Evolutionary conservation across 1,284 basidiomycete genomes (phyloP), one percentile per base, ranked within the genome.

Genomic region (Exobasidium cylindrosporum): DNA sequence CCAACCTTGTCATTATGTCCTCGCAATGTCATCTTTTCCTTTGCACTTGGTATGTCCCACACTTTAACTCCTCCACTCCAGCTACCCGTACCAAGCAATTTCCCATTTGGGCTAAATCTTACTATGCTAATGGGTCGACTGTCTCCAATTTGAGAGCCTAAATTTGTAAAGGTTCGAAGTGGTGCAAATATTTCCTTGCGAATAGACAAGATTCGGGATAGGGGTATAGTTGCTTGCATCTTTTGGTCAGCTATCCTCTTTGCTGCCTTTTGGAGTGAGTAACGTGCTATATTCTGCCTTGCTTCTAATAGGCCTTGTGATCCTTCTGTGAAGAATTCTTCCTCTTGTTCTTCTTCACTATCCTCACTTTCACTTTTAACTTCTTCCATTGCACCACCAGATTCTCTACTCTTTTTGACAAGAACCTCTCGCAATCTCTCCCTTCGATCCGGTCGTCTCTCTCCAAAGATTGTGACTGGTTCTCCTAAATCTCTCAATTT

Each of bases 111-210:
- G 0, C 95, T 88, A 80, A 98, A 98, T 26, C 96, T 88, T 30
- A 97, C 91, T 81, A 91, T 88, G 0, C 92, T 90, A 65, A 98
- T 87, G 1, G 95, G 93, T 54, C 96, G 86, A 67, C 96, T 92
- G 77, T 97, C 96, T 56, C 93, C 95, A 70, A 97, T 92, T 84
- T 98, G 96, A 0, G 95, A 97, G 28, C 96, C 96, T 50, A 97
- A 86, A 73, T 92, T 95, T 53, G 88, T 85, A 80, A 90, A 94
- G 77, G 87, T 89, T 90, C 94, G 73, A 65, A 98, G 87, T 68
- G 94, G 88, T 1, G 85, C 84, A 73, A 92, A 97, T 23, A 95
- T 85, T 68, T 89, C 89, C 80, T 94, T 94, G 35, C 96, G 87
- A 47, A 91, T 86, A 73, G 94, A 92, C 66, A 97, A 89, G 59